Evolutionary conservation across 257 asterid species (phyloP).

Genomic region (Solanum piurae): DNA sequence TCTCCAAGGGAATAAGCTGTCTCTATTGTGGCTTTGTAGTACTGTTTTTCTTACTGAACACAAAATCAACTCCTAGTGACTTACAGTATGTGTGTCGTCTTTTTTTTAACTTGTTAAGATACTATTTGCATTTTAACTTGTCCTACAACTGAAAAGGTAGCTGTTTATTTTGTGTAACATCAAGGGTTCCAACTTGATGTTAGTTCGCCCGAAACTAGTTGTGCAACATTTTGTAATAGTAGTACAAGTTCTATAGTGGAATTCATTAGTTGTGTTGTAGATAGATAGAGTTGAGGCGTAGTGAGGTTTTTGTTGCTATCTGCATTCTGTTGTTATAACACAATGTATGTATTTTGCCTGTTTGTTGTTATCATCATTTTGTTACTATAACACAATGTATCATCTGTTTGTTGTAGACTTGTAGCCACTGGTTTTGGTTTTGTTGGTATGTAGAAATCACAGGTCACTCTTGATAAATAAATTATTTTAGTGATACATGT

Average conservation of each 20-base stretch:
- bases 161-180: neutral
- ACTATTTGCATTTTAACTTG: neutral
- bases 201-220: neutral
- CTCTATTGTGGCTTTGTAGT: neutral
- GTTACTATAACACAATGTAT: neutral
- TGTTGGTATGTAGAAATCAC: neutral
- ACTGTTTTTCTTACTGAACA: neutral
- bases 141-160: neutral
- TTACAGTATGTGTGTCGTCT: neutral
- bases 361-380: neutral
- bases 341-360: neutral
- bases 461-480: neutral
- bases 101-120: neutral
- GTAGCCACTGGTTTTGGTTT: neutral
- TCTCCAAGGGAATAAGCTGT: neutral
- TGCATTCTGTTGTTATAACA: neutral
- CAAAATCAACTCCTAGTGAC: neutral
- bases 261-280: neutral
- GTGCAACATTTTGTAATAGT: neutral
- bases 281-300: neutral
- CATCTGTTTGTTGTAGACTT: neutral
- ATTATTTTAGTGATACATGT: neutral
- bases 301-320: neutral
- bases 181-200: neutral
- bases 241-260: neutral